Conservation (phyloP, 225 moss, liverwort and hornwort species). For the Pseudoscleropodium purum region DNA sequence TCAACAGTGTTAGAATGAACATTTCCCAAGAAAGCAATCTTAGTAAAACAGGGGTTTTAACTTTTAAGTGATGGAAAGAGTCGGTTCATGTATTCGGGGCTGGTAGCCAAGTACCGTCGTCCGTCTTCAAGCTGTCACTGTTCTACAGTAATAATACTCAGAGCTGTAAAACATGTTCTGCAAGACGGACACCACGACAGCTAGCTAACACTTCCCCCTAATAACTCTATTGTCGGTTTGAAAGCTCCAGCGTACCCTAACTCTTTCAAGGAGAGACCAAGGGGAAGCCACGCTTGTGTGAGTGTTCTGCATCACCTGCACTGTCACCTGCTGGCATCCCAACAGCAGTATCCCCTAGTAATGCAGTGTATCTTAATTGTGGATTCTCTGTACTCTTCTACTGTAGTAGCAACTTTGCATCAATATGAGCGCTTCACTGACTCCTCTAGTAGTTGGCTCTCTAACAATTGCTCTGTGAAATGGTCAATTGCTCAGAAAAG, state of each 20-base stretch:
- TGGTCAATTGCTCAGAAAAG: neutral
- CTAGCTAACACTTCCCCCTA: neutral
- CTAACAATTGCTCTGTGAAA: neutral
- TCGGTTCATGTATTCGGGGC: neutral
- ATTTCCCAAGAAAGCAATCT: neutral
- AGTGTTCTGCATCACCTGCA: neutral
- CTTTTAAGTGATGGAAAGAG: neutral
- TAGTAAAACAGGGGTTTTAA: neutral
- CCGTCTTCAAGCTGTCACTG: neutral
- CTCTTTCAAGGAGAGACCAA: neutral
- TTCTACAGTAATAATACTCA: neutral
- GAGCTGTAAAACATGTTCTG: neutral
- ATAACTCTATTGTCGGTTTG: neutral
- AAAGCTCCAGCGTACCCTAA: neutral
- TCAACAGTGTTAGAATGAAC: neutral
- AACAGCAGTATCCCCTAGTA: conserved; percentile 5
- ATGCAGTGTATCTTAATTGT: conserved; percentile 5
- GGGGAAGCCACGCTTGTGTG: neutral
- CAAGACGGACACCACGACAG: neutral
- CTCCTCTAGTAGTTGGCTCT: neutral
- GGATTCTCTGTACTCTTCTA: neutral
- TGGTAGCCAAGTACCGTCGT: neutral
- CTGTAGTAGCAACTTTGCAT: neutral
- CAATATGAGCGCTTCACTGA: neutral
- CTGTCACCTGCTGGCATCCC: conserved; percentile 2